phyloP scores from a whole-genome alignment of 345 rosid species.

The Eucalyptus guilfoylei region DNA sequence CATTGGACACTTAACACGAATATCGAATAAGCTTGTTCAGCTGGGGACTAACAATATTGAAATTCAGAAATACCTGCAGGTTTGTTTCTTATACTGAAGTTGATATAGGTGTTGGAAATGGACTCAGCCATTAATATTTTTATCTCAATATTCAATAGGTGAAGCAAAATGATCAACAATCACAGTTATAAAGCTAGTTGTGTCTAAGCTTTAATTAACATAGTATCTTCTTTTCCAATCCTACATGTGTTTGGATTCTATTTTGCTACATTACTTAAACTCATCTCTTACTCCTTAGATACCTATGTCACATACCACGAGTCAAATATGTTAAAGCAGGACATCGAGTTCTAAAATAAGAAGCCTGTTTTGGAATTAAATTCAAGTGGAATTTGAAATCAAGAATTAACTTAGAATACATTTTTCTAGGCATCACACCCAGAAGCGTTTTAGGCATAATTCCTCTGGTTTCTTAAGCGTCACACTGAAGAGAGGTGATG shows the following conservation, averaged over 20 bases:
- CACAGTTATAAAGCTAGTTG: background rate
- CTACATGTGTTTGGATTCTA: background rate
- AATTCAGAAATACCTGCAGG: constrained; percentile 68
- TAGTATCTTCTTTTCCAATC: background rate
- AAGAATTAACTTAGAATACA: background rate
- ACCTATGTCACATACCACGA: background rate
- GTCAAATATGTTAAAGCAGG: background rate
- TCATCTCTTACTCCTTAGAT: background rate
- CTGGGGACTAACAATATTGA: constrained; percentile 48
- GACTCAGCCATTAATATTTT: background rate
- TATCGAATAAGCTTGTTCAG: constrained; percentile 79
- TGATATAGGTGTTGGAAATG: background rate
- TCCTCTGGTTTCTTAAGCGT: background rate
- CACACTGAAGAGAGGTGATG: background rate
- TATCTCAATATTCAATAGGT: background rate
- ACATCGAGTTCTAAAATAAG: background rate
- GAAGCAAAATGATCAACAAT: background rate
- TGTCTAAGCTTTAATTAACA: background rate
- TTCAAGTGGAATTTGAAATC: background rate
- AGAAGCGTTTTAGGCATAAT: background rate
- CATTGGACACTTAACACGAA: constrained; percentile 81
- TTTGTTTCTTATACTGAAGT: constrained; percentile 3
- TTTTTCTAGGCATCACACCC: background rate
- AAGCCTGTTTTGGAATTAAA: background rate
- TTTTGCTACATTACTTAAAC: background rate